Conservation (phyloP, 192 early-diverging fungal genomes). For the Mortierella claussenii region DNA sequence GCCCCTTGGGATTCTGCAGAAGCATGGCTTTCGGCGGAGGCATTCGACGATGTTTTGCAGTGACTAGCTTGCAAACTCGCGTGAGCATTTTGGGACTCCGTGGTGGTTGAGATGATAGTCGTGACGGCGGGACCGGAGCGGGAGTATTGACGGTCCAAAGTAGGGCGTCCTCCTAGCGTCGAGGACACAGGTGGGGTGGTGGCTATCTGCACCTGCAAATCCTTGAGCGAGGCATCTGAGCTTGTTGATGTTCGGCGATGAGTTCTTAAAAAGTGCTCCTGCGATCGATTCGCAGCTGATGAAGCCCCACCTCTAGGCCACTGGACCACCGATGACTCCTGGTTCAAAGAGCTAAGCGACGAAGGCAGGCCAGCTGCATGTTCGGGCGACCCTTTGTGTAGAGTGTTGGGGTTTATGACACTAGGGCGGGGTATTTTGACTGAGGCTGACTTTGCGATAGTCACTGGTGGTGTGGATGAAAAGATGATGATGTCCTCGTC, state of each 20-base stretch:
- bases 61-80: background rate
- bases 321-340: slow-evolving; percentile 39
- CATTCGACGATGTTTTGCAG: slow-evolving; percentile 16
- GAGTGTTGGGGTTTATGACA: background rate
- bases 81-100: background rate
- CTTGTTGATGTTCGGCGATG: slow-evolving; percentile 40
- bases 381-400: slow-evolving; percentile 46
- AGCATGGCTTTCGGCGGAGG: slow-evolving; percentile 20
- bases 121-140: slow-evolving; percentile 8
- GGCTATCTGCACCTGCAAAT: slow-evolving; percentile 25
- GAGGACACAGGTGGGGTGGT: slow-evolving; percentile 34
- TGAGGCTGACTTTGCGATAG: slow-evolving; percentile 26
- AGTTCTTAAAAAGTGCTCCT: slow-evolving; percentile 41
- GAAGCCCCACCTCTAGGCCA: slow-evolving; percentile 42
- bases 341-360: slow-evolving; percentile 14
- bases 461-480: slow-evolving; percentile 43
- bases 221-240: slow-evolving; percentile 45
- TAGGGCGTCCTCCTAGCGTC: slow-evolving; percentile 16
- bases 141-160: slow-evolving; percentile 25
- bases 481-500: slow-evolving; percentile 53
- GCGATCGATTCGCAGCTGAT: slow-evolving; percentile 43
- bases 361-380: slow-evolving; percentile 13
- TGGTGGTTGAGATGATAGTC: background rate
- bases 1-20: slow-evolving; percentile 8
- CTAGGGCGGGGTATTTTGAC: slow-evolving; percentile 17